Percentiles rank a stretch among this genome's conserved stretches.
These are phyloP conservation scores for Plasmodium falciparum DNA, from an alignment of 169 alveolate species.

Conservation along the genomic window DNA sequence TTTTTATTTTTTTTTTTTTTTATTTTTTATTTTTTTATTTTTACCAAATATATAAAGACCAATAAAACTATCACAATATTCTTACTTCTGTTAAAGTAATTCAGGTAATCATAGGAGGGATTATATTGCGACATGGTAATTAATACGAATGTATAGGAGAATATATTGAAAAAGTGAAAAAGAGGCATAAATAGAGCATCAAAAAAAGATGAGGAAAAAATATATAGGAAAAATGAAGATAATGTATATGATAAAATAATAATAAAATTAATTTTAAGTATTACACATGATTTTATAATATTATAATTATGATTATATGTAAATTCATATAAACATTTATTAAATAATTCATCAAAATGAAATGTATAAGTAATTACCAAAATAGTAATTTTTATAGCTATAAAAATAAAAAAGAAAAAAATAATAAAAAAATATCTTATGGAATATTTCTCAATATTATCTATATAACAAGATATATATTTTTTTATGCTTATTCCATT, in stretches of 20 bases:
- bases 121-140: conserved; percentile 15
- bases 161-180: conserved; percentile 12
- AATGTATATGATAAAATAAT: conserved; percentile 23
- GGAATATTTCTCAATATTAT: conserved; percentile 32
- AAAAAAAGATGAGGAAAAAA: conserved; percentile 16
- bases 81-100: conserved; percentile 25
- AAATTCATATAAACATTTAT: conserved; percentile 17
- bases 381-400: conserved; percentile 53
- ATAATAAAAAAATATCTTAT: conserved; percentile 5
- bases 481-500: conserved; percentile 39
- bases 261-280: conserved; percentile 19
- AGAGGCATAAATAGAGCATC: conserved; percentile 54
- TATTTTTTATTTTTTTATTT: background rate
- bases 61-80: conserved; percentile 25
- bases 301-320: conserved; percentile 17
- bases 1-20: background rate
- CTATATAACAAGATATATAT: conserved; percentile 46
- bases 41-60: conserved; percentile 32
- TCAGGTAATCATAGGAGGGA: conserved; percentile 28
- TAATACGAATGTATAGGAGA: conserved; percentile 22
- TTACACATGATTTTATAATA: conserved; percentile 5
- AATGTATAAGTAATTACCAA: conserved; percentile 35
- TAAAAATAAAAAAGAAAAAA: conserved; percentile 41
- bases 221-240: conserved; percentile 11
- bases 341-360: conserved; percentile 24